phyloP scores from a whole-genome alignment of 1,284 basidiomycete species.

The Lignosus rhinocerotis region DNA sequence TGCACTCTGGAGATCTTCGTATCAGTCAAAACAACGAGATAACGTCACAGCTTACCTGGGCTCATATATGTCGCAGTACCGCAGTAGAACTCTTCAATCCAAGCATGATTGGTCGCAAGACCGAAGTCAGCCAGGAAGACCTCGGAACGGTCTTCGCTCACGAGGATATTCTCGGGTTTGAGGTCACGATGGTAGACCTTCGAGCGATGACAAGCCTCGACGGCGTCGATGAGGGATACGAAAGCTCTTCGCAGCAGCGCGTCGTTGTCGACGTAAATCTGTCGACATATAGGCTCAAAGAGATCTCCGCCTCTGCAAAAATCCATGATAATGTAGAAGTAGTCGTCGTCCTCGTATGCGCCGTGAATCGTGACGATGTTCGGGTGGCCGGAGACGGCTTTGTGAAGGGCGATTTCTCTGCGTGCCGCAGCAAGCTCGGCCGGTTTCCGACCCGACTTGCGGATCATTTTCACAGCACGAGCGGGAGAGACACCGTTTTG shows the following conservation, averaged over 20 bases:
- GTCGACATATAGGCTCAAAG: conserved; percentile 57
- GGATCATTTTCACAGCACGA: conserved; percentile 19
- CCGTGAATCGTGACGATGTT: conserved; percentile 58
- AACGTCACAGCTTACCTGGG: conserved; percentile 40
- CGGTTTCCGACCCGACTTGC: conserved; percentile 26
- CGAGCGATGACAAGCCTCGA: conserved; percentile 56
- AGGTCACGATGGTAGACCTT: conserved; percentile 70
- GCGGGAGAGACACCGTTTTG: conserved; percentile 49
- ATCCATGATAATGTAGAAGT: conserved; percentile 61
- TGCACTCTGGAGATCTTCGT: conserved; percentile 21
- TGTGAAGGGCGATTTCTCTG: conserved; percentile 43
- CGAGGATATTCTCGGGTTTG: conserved; percentile 74
- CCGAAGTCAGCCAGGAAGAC: conserved; percentile 69
- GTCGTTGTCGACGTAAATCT: conserved; percentile 48
- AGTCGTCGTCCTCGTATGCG: conserved; percentile 51
- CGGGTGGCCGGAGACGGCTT: conserved; percentile 51
- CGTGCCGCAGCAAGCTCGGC: conserved; percentile 5
- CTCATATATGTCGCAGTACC: conserved; percentile 57
- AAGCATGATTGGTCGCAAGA: conserved; percentile 53
- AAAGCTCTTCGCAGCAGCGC: conserved; percentile 50
- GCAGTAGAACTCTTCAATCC: conserved; percentile 47
- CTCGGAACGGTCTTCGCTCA: conserved; percentile 42
- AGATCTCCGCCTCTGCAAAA: conserved; percentile 64
- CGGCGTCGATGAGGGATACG: conserved; percentile 61
- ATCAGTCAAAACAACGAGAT: background rate